phyloP scores from a whole-genome alignment of 2,329 filamentous ascomycete species.

The Scorias spongiosa region DNA sequence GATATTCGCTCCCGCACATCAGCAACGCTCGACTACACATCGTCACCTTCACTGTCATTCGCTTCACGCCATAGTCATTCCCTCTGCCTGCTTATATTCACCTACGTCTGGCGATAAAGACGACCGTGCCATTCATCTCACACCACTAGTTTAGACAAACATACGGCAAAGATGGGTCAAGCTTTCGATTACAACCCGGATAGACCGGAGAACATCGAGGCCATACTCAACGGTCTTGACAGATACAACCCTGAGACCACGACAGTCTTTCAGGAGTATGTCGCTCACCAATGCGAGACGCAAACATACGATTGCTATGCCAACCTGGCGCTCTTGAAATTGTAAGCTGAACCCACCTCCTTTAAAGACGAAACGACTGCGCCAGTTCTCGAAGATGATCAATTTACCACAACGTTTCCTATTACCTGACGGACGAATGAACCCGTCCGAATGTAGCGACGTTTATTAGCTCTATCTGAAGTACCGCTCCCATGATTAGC shows the following conservation, averaged over 20 bases:
- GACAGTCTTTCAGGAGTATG: constrained; percentile 82
- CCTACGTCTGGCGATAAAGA: no score
- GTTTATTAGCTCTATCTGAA: constrained; percentile 65
- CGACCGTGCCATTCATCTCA: no score
- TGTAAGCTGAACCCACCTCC: constrained; percentile 49
- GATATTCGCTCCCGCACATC: background rate
- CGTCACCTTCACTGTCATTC: background rate
- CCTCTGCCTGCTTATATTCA: no score
- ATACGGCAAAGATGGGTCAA: constrained; percentile 25
- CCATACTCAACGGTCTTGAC: constrained; percentile 92
- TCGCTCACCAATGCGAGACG: constrained; percentile 86
- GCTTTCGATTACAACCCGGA: constrained; percentile 79
- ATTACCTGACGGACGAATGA: constrained; percentile 71
- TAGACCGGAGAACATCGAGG: constrained; percentile 79
- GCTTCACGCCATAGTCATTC: no score
- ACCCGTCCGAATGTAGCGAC: constrained; percentile 45
- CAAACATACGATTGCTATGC: constrained; percentile 92
- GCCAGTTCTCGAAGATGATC: constrained; percentile 49
- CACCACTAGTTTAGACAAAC: no score
- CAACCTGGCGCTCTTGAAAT: constrained; percentile 87
- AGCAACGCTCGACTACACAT: background rate
- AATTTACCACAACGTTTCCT: constrained; percentile 73
- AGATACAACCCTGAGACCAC: constrained; percentile 98
- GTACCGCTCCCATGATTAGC: background rate
- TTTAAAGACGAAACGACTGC: background rate